phyloP scores from a whole-genome alignment of 208 protist species.

The Acanthamoeba sp. region DNA sequence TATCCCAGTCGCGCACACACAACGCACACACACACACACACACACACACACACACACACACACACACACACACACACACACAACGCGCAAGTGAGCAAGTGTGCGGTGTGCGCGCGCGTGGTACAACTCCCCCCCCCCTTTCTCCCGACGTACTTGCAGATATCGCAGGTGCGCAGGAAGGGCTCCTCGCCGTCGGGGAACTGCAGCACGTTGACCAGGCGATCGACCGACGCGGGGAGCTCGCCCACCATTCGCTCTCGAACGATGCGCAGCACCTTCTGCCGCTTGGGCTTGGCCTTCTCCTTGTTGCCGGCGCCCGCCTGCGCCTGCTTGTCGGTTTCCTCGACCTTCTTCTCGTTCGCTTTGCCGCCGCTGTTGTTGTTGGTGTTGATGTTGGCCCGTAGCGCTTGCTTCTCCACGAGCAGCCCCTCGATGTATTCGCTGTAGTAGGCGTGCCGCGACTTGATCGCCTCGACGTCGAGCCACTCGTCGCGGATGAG shows the following conservation, averaged over 20 bases:
- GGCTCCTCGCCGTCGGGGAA: background rate
- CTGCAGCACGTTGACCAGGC: background rate
- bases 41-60: background rate
- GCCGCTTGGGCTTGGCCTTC: background rate
- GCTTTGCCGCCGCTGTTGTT: no score
- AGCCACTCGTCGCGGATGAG: slow-evolving; percentile 45
- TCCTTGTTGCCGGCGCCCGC: background rate
- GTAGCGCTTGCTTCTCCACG: no score
- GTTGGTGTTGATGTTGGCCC: no score
- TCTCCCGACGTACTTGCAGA: slow-evolving; percentile 35
- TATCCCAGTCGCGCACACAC: background rate
- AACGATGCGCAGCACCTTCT: background rate
- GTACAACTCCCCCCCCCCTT: no score
- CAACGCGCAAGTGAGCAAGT: no score
- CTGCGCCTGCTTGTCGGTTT: background rate
- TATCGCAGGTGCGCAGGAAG: slow-evolving; percentile 29
- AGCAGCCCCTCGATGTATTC: background rate
- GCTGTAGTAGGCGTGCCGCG: background rate
- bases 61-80: no score
- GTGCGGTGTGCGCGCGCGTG: background rate
- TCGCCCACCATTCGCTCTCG: background rate
- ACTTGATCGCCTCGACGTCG: background rate
- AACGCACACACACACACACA: background rate
- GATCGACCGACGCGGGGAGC: background rate
- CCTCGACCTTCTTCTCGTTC: background rate